phyloP scores from a whole-genome alignment of 2,329 filamentous ascomycete genomes.

The Aspergillus novofumigatus region DNA sequence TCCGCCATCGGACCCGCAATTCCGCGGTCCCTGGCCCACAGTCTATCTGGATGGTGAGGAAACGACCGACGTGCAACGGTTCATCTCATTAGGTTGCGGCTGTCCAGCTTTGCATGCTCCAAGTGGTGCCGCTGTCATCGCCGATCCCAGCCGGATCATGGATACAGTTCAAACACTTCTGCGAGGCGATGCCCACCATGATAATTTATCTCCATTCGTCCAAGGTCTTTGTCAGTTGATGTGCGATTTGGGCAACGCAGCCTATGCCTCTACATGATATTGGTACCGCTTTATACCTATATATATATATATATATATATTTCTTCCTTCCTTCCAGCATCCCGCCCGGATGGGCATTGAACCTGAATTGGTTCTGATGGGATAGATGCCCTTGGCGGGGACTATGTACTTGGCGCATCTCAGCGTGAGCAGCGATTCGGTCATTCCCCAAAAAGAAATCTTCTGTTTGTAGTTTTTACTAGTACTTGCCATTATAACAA shows the following conservation, averaged over 20 bases:
- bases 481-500: too few relatives aligned
- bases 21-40: slow-evolving; percentile 18
- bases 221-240: slow-evolving; percentile 64
- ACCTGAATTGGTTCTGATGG: too few relatives aligned
- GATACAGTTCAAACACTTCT: slow-evolving; percentile 56
- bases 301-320: too few relatives aligned
- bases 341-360: too few relatives aligned
- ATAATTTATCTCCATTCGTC: slow-evolving; percentile 55
- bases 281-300: too few relatives aligned
- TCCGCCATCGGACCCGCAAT: neutral
- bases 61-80: slow-evolving; percentile 51
- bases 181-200: slow-evolving; percentile 49
- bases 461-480: too few relatives aligned
- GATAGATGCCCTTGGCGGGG: too few relatives aligned
- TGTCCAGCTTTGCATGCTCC: slow-evolving; percentile 47
- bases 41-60: slow-evolving; percentile 58
- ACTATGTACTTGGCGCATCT: too few relatives aligned
- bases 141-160: slow-evolving; percentile 58
- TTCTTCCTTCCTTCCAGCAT: too few relatives aligned
- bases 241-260: slow-evolving; percentile 23
- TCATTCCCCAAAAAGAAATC: too few relatives aligned
- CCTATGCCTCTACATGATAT: neutral
- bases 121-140: slow-evolving; percentile 37
- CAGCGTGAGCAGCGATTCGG: too few relatives aligned
- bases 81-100: slow-evolving; percentile 55